These are phyloP conservation scores for Russula earlei DNA, from an alignment of 768 basidiomycete genomes.

Conservation along the genomic window DNA sequence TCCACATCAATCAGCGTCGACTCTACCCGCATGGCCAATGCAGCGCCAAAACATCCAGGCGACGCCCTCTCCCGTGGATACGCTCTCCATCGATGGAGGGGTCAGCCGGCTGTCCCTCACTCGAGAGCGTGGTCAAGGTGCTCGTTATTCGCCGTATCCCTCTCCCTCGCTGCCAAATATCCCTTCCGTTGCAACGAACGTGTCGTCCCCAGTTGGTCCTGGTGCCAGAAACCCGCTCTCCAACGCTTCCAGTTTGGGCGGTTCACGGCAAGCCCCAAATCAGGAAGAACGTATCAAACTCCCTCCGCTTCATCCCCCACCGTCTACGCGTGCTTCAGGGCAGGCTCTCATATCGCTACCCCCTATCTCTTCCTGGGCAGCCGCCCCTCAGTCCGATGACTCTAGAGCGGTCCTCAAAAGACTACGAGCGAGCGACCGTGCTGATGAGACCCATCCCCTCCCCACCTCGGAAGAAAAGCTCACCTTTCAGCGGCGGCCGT, in stretches of 20 bases:
- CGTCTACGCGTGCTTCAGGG: conserved; percentile 23
- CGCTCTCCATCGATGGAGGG: conserved; percentile 20
- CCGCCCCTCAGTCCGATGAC: conserved; percentile 10
- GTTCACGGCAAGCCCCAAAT: conserved; percentile 11
- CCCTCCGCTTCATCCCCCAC: conserved; percentile 35
- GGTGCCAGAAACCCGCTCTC: conserved; percentile 30
- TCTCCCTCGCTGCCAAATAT: conserved; percentile 24
- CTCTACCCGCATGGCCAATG: conserved; percentile 4
- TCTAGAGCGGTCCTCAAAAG: conserved; percentile 17
- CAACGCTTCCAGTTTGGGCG: conserved; percentile 9
- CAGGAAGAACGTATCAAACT: conserved; percentile 32
- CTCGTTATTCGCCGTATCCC: conserved; percentile 42
- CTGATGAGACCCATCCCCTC: not conserved
- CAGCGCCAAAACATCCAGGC: conserved; percentile 3
- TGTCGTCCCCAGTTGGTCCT: conserved; percentile 29
- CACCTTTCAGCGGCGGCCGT: conserved; percentile 6
- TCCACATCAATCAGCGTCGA: not conserved
- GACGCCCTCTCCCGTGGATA: conserved; percentile 13
- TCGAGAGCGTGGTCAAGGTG: conserved; percentile 22
- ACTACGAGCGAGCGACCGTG: conserved; percentile 9
- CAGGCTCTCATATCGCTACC: conserved; percentile 47
- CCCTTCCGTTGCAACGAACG: conserved; percentile 20
- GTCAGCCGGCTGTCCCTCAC: conserved; percentile 27
- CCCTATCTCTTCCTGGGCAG: conserved; percentile 40
- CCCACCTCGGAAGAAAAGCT: not conserved